These are phyloP conservation scores for Hibiscus tridactylites DNA, from an alignment of 345 rosid species.

Conservation along the genomic window DNA sequence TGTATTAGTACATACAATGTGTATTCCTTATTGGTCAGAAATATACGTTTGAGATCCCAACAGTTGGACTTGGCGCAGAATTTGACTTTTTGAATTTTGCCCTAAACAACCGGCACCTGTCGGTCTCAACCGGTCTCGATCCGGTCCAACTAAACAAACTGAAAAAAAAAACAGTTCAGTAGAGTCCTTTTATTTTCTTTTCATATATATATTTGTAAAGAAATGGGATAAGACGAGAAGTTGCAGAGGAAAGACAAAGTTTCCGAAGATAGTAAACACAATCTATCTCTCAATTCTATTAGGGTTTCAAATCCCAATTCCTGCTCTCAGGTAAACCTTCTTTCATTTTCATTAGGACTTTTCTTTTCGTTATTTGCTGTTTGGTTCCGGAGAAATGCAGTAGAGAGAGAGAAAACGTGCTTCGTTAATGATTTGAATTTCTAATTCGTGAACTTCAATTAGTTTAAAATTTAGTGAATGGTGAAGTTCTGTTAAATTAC, in stretches of 20 bases:
- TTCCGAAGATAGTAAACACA: background rate
- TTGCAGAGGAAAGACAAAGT: background rate
- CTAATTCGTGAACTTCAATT: background rate
- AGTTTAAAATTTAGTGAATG: background rate
- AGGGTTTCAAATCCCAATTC: background rate
- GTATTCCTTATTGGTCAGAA: background rate
- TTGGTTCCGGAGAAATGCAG: background rate
- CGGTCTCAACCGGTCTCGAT: constrained; percentile 3
- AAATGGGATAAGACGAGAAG: background rate
- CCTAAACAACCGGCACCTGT: constrained; percentile 17
- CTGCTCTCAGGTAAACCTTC: background rate
- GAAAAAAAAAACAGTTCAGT: background rate
- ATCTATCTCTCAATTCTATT: background rate
- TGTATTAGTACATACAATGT: background rate
- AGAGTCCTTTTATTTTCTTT: background rate
- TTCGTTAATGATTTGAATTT: background rate
- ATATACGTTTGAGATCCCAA: background rate
- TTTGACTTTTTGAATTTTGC: background rate
- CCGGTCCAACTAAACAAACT: background rate
- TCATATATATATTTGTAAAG: background rate
- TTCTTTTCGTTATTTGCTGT: background rate
- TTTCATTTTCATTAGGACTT: background rate
- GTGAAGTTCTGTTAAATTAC: background rate
- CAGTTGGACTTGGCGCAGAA: background rate
- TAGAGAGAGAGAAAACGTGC: background rate